These are phyloP conservation scores for Plasmodium adleri DNA, from an alignment of 169 alveolate genomes.

Conservation along the genomic window DNA sequence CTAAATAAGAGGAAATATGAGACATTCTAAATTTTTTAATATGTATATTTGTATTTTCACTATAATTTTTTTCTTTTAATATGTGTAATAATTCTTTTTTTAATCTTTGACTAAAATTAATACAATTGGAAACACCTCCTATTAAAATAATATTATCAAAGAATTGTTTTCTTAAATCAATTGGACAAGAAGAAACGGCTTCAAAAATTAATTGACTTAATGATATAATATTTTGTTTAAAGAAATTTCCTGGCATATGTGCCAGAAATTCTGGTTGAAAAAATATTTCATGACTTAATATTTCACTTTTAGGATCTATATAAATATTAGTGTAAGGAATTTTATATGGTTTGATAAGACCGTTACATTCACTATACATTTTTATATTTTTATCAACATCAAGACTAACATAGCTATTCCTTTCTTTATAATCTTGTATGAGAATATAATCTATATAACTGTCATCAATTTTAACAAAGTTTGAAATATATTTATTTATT, in stretches of 20 bases:
- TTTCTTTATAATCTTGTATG: conserved; percentile 72
- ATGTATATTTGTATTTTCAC: conserved; percentile 47
- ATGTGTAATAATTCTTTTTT: conserved; percentile 46
- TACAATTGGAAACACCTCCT: conserved; percentile 77
- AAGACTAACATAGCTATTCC: conserved; percentile 66
- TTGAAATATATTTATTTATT: conserved; percentile 71
- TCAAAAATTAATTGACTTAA: conserved; percentile 63
- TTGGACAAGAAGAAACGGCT: conserved; percentile 64
- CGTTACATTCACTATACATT: conserved; percentile 68
- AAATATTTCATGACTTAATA: conserved; percentile 74
- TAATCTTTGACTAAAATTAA: conserved; percentile 52
- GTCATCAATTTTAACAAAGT: conserved; percentile 67
- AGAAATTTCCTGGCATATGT: conserved; percentile 73
- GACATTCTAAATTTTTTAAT: conserved; percentile 53
- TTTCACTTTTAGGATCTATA: conserved; percentile 75
- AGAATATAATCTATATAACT: conserved; percentile 52
- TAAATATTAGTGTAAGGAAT: conserved; percentile 71
- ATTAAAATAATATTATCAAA: conserved; percentile 50
- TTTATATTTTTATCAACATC: conserved; percentile 69
- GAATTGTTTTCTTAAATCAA: conserved; percentile 65
- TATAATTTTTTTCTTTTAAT: conserved; percentile 44
- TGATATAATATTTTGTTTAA: conserved; percentile 67
- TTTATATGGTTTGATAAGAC: conserved; percentile 62
- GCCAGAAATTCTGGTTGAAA: conserved; percentile 78
- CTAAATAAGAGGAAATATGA: conserved; percentile 70